Base-by-base conservation (phyloP, 768 basidiomycete species). In the Pisolithus marmoratus region DNA sequence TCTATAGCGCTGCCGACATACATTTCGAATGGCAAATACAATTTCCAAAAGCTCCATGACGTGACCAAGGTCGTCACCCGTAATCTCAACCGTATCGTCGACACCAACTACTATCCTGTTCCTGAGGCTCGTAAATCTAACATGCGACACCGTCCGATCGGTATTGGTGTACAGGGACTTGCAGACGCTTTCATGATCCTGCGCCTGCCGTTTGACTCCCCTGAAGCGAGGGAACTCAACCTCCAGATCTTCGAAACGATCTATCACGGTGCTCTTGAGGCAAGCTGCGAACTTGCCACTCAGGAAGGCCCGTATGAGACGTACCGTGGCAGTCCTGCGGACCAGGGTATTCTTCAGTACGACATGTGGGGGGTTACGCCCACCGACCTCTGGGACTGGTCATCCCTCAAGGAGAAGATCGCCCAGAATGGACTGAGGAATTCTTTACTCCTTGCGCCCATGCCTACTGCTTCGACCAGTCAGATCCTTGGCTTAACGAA, bases 401-500 rank as follows among this genome's bases (percentile, higher is more conserved):
- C 78, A 1, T 67, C 76, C 54, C 73, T 98, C 66, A 96, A 95
- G 76, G 87, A 80, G 60, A 87, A 90, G 70, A 87, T 99, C 49
- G 82, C 82, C 17, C 73, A 77, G 59, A 78, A 80, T 61, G 95
- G 95, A 50, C 70, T 97, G 50, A 74, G 93, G 56, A 98, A 98
- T 74, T 94, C 95, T 27, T 75, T 97, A 17, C 74, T 97, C 12
- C 73, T 90, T 54, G 85, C 95, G 0, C 95, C 95, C n/a, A 99
- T 99, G 96, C 96, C 96, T 1, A 99, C 96, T 29, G 96, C 96
- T 1, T 95, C 93, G 22, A 99, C 96, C 2, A 93, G 90, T 70
- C 96, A 98, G 73, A 99, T 99, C 61, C 79, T 98, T 47, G 96
- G 96, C 40, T 89, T 89, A 99, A 98, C 69, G 96, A 98, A 62